phyloP scores from a whole-genome alignment of 2,329 filamentous ascomycete genomes.

The Fusarium liriodendri region DNA sequence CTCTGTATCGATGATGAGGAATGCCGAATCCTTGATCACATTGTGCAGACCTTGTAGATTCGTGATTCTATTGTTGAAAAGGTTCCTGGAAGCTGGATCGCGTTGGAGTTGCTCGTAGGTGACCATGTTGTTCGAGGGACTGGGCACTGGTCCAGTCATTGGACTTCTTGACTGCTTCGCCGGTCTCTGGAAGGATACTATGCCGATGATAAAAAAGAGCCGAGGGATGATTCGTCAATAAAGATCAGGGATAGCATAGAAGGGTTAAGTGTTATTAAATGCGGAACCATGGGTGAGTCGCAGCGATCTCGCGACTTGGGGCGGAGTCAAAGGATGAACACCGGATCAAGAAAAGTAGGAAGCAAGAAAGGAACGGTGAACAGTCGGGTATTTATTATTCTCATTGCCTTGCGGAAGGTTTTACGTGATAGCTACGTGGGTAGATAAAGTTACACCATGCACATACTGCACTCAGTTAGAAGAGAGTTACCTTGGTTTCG shows the following conservation, averaged over 20 bases:
- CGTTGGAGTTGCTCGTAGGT: background rate
- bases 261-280: background rate
- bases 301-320: background rate
- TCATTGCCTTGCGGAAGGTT: background rate
- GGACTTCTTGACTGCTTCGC: background rate
- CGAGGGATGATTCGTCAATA: background rate
- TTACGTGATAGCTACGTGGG: background rate
- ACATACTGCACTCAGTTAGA: background rate
- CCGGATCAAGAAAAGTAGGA: background rate
- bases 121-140: background rate
- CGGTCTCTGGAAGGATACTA: background rate
- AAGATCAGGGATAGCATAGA: background rate
- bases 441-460: background rate
- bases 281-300: background rate
- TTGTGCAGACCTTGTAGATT: background rate
- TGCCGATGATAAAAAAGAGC: background rate
- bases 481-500: background rate
- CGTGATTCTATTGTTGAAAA: conserved; percentile 20
- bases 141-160: background rate
- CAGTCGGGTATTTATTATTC: background rate
- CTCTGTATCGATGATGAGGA: conserved; percentile 25
- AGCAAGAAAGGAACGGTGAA: background rate
- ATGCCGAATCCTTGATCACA: conserved; percentile 3
- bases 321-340: background rate
- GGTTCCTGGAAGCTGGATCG: background rate